Evolutionary conservation across 1,284 basidiomycete species (phyloP).

Genomic region (Trichosporon ovoides): DNA sequence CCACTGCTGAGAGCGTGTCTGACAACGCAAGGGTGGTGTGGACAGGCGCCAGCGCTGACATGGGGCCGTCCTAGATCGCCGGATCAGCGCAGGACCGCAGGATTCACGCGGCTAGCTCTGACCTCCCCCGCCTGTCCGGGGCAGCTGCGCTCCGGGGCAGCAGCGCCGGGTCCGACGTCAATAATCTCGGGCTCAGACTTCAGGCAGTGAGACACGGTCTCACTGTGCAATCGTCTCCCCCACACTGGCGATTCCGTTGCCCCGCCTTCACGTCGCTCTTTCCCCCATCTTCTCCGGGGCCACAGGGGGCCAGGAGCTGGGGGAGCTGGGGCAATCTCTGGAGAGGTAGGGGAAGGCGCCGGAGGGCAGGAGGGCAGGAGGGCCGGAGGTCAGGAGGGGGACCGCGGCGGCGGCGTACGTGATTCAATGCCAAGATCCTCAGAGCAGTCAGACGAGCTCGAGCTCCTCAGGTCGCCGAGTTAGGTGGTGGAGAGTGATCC

Average conservation of each 20-base stretch:
- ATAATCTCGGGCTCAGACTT: neutral
- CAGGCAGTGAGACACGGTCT: neutral
- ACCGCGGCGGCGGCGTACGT: neutral
- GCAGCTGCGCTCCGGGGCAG: no score
- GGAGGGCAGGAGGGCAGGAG: neutral
- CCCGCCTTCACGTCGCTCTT: neutral
- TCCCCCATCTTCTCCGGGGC: neutral
- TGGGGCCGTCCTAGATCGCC: no score
- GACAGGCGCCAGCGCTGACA: no score
- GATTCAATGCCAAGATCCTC: neutral
- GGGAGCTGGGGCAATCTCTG: neutral
- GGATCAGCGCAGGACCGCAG: no score
- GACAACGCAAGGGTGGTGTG: no score
- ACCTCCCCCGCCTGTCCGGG: neutral
- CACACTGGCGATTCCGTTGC: neutral
- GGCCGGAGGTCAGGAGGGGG: neutral
- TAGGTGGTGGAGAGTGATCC: neutral
- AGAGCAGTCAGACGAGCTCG: neutral
- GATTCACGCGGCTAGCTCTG: no score
- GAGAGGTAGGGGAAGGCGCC: neutral
- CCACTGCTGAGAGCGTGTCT: no score
- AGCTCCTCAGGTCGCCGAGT: neutral
- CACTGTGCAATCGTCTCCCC: neutral
- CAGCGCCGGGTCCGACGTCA: neutral
- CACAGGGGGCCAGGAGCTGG: neutral